Evolutionary conservation across 306 rosid genomes (phyloP).

Genomic region (Herpetospermum pedunculosum): DNA sequence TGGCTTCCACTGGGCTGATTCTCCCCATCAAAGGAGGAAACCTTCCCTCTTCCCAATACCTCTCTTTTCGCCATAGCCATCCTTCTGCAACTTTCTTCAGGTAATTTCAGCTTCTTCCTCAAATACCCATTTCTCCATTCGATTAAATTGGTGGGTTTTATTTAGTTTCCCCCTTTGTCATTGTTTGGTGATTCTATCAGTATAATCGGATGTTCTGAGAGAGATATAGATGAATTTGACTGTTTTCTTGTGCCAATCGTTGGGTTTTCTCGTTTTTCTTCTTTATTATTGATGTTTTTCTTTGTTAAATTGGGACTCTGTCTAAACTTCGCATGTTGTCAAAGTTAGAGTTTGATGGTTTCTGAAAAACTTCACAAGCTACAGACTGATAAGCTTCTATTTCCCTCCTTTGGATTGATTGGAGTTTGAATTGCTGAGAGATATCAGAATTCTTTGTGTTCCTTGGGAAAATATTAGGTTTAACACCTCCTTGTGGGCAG

Average conservation of each 20-base stretch:
- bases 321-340: background rate
- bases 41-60: slow-evolving; percentile 4
- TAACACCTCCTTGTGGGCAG: too few relatives aligned
- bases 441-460: background rate
- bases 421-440: background rate
- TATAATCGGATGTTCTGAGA: background rate
- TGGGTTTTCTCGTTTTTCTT: background rate
- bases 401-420: background rate
- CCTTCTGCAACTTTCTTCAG: slow-evolving; percentile 13
- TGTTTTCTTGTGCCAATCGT: background rate
- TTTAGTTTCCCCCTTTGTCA: background rate
- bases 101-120: slow-evolving; percentile 16
- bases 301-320: background rate
- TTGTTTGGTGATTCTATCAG: background rate
- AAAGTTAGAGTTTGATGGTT: background rate
- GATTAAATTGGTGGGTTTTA: background rate
- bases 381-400: background rate
- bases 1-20: slow-evolving; percentile 39
- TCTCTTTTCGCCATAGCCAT: slow-evolving; percentile 12
- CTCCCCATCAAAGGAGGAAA: slow-evolving; percentile 24
- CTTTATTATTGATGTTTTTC: background rate
- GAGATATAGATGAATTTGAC: background rate
- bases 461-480: too few relatives aligned
- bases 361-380: background rate
- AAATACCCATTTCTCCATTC: background rate